phyloP scores from a whole-genome alignment of 2,329 filamentous ascomycete genomes.

The Sporothrix mexicana region DNA sequence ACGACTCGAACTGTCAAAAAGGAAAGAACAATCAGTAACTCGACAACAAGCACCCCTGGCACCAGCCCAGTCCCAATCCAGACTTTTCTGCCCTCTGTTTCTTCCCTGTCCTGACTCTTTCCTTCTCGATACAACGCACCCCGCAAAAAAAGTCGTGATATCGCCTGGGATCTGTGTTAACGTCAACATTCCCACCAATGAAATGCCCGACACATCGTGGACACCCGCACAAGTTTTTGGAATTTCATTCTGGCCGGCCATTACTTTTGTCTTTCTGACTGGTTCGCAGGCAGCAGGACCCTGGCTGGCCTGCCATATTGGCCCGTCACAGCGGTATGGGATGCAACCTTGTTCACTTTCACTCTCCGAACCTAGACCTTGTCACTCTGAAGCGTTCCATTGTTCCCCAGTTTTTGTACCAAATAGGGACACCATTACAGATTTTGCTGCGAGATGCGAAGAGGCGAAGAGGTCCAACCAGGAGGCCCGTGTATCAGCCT shows the following conservation, averaged over 20 bases:
- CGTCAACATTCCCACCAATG: neutral
- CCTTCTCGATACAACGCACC: neutral
- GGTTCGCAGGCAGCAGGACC: no score
- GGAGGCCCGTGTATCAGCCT: conserved; percentile 31
- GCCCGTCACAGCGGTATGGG: neutral
- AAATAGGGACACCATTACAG: neutral
- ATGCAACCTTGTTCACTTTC: neutral
- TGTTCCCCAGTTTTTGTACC: neutral
- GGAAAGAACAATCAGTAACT: neutral
- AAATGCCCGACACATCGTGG: neutral
- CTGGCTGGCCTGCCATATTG: neutral
- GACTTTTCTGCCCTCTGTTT: neutral
- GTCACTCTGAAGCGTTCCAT: neutral
- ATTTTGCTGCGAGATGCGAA: neutral
- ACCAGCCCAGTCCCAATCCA: neutral
- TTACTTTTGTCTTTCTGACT: no score
- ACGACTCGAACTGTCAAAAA: neutral
- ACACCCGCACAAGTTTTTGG: neutral
- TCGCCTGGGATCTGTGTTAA: neutral
- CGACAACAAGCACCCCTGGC: neutral
- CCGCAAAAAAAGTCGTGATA: conserved; percentile 15
- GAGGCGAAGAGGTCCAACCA: neutral
- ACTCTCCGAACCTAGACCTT: neutral
- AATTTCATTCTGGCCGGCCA: no score
- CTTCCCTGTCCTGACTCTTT: neutral